Base-by-base conservation (phyloP, 1,284 basidiomycete genomes). In the Tausonia pullulans region DNA sequence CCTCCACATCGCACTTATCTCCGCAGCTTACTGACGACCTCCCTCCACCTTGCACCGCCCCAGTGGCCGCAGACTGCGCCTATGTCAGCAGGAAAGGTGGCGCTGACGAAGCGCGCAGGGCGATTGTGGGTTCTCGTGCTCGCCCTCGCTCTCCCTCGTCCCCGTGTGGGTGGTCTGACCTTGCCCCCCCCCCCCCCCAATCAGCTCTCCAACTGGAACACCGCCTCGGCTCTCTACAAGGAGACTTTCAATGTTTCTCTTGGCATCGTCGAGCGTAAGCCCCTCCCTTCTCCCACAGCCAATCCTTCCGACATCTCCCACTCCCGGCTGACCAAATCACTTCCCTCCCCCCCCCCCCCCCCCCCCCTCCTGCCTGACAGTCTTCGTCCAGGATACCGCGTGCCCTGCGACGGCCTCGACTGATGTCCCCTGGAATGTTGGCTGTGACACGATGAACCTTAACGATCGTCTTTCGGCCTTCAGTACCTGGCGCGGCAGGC, bases 41-140 rank as follows among this genome's bases (percentile, higher is more conserved):
- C 27, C 27, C 27, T 27, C 27, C 27, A 27, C 27, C 27, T 27
- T 27, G 27, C 27, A 27, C 27, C 27, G 27, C 27, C 27, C 27
- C 91, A 39, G 87, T 93, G 54, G 91, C 91, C 0, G 85, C 90
- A 2, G 91, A 96, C 74, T 95, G 90, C 75, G 84, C 82, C 68
- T 94, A 93, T 70, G 82, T 84, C 3, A 70, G 76, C 16, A 78
- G 79, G 56, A 87, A 88, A 70, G 83, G 82, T 44, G 81, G 81
- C 1, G 75, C 80, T 68, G 78, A 82, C 48, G 84, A 83, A 66
- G 88, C 90, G 1, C 84, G 87, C 11, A 80, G 77, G 46, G 84
- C 87, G 71, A 89, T 93, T 62, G 76, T 94, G 65, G 88, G 63
- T 59, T 6, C 8, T 55, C 53, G 13, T 13, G 4, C 11, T 5